Evolutionary conservation across 768 basidiomycete species (phyloP).

Genomic region (Trametes gibbosa): DNA sequence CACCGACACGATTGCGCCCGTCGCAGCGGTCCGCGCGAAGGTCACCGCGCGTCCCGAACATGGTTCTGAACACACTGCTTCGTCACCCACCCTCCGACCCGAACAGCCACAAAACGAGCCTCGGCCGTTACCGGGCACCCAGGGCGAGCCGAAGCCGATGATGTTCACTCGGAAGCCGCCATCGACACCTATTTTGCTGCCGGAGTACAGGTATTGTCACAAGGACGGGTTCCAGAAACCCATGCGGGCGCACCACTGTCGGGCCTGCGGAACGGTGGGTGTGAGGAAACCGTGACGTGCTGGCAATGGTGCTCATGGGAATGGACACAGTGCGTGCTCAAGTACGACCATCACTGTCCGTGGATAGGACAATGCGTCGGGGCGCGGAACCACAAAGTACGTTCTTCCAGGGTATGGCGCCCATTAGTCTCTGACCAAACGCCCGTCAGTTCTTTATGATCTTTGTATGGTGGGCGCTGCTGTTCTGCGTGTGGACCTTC

Average conservation of each 20-base stretch:
- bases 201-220: constrained; percentile 66
- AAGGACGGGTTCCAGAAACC: constrained; percentile 70
- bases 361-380: constrained; percentile 97
- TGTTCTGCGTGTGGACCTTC: constrained; percentile 65
- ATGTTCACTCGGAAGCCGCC: constrained; percentile 34
- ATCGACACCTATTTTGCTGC: constrained; percentile 48
- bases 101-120: background rate
- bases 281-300: background rate
- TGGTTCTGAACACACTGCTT: background rate
- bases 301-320: background rate
- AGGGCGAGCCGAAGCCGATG: constrained; percentile 14
- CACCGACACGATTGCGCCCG: constrained; percentile 23
- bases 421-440: background rate
- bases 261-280: constrained; percentile 69
- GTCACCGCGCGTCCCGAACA: constrained; percentile 8
- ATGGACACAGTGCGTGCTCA: constrained; percentile 62
- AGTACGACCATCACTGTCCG: constrained; percentile 89
- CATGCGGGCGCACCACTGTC: constrained; percentile 75
- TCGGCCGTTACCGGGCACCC: constrained; percentile 3
- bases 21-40: constrained; percentile 17
- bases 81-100: background rate
- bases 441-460: constrained; percentile 73
- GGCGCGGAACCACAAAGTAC: constrained; percentile 84
- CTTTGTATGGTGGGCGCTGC: constrained; percentile 61
- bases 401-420: constrained; percentile 3